A percentile compares a stretch with the other conserved stretches of the same genome.
These are phyloP conservation scores for Cercophora samala DNA, from an alignment of 495 filamentous ascomycete genomes.

Conservation along the genomic window DNA sequence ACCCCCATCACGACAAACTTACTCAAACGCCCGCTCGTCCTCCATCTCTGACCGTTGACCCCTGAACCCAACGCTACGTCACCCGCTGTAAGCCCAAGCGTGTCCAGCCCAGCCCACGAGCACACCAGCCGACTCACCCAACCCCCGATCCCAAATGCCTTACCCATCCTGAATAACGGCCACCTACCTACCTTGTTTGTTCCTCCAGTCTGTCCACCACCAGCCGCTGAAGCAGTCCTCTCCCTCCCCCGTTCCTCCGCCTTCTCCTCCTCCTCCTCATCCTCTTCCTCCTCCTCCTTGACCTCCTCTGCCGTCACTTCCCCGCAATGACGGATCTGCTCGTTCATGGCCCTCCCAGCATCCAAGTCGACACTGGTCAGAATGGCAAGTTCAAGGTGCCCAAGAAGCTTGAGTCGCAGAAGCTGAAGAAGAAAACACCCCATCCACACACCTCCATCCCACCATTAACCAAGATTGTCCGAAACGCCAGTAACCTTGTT, in stretches of 20 bases:
- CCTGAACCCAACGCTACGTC: neutral
- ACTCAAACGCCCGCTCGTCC: conserved; percentile 1
- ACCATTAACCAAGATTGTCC: conserved; percentile 26
- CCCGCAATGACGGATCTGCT: conserved; percentile 31
- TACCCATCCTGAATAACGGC: neutral
- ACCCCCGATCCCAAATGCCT: neutral
- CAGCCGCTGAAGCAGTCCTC: neutral
- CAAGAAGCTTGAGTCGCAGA: conserved; percentile 1
- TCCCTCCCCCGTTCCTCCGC: neutral
- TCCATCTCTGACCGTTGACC: neutral
- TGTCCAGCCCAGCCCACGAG: neutral
- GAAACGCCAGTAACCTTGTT: conserved; percentile 44
- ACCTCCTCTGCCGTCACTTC: neutral
- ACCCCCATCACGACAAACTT: neutral
- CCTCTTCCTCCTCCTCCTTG: neutral
- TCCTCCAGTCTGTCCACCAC: neutral
- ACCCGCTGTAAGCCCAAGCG: neutral
- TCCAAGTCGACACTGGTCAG: conserved; percentile 14
- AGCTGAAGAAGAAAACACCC: conserved; percentile 15
- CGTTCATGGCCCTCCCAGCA: conserved; percentile 19
- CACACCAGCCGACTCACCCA: neutral
- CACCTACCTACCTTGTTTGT: neutral
- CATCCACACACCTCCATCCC: conserved; percentile 15
- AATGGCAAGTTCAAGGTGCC: conserved; percentile 15
- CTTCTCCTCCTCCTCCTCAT: neutral